Evolutionary conservation across 768 basidiomycete species (phyloP).

Genomic region (Panaeolus cyanescens): DNA sequence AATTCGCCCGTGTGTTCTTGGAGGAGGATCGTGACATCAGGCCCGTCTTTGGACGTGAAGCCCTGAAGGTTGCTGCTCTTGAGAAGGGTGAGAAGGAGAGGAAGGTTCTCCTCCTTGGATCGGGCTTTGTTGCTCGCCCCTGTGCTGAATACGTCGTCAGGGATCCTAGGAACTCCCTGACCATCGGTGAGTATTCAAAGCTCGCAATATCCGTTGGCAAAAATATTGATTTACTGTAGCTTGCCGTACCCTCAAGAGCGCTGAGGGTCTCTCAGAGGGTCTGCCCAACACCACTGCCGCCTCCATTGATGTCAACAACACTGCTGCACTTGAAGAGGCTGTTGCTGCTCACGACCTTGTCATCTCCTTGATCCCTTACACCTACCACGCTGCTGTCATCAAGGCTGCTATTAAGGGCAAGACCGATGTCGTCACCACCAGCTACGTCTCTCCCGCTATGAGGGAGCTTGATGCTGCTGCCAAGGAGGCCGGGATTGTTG

Average conservation of each 20-base stretch:
- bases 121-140: slow-evolving; percentile 95
- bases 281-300: slow-evolving; percentile 74
- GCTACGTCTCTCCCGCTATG: slow-evolving; percentile 92
- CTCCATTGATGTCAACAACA: slow-evolving; percentile 79
- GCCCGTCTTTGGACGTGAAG: slow-evolving; percentile 75
- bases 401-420: slow-evolving; percentile 88
- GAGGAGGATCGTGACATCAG: slow-evolving; percentile 70
- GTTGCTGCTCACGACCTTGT: slow-evolving; percentile 90
- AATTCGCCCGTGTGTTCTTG: slow-evolving; percentile 79
- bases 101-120: slow-evolving; percentile 87
- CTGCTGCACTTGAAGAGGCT: slow-evolving; percentile 72
- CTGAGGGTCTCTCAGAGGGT: slow-evolving; percentile 65
- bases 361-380: slow-evolving; percentile 97
- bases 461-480: slow-evolving; percentile 79
- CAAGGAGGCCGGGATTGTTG: slow-evolving; percentile 87
- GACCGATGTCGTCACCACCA: slow-evolving; percentile 94
- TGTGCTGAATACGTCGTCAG: slow-evolving; percentile 93
- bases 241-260: slow-evolving; percentile 83
- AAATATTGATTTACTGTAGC: slow-evolving; percentile 42
- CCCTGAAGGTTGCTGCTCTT: slow-evolving; percentile 36
- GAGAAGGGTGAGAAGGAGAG: slow-evolving; percentile 46
- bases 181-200: slow-evolving; percentile 60
- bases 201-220: neutral
- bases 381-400: slow-evolving; percentile 86
- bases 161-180: slow-evolving; percentile 78